These are phyloP conservation scores for Talaromyces thailandensis DNA, from an alignment of 495 filamentous ascomycete genomes.

Conservation along the genomic window DNA sequence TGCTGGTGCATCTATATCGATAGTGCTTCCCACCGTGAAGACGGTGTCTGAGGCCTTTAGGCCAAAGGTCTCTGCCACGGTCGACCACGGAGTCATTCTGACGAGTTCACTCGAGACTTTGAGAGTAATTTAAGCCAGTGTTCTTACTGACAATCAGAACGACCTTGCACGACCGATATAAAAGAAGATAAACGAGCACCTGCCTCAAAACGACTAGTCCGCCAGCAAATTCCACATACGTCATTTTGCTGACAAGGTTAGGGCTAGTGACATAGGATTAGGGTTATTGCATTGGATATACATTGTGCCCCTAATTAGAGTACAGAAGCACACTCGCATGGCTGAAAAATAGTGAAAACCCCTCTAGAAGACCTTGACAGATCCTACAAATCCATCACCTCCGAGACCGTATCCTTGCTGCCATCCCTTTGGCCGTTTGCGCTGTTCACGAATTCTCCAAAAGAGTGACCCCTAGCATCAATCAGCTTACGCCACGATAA, in stretches of 20 bases:
- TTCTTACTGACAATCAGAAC: too few relatives aligned
- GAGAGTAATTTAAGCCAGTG: too few relatives aligned
- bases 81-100: too few relatives aligned
- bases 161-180: too few relatives aligned
- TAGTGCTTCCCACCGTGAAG: neutral
- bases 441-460: slow-evolving; percentile 14
- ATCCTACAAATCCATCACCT: slow-evolving; percentile 10
- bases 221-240: too few relatives aligned
- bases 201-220: too few relatives aligned
- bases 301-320: too few relatives aligned
- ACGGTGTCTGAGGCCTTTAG: neutral
- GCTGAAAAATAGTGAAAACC: neutral
- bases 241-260: too few relatives aligned
- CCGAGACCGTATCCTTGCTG: slow-evolving; percentile 13
- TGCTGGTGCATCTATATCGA: neutral
- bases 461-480: slow-evolving; percentile 14
- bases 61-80: neutral
- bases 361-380: slow-evolving; percentile 5
- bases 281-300: too few relatives aligned
- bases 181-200: too few relatives aligned
- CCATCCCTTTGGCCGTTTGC: slow-evolving; percentile 6
- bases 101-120: neutral
- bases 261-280: too few relatives aligned
- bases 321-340: neutral
- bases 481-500: neutral